phyloP scores from a whole-genome alignment of 225 moss, liverwort and hornwort species.

The Straminergon stramineum region DNA sequence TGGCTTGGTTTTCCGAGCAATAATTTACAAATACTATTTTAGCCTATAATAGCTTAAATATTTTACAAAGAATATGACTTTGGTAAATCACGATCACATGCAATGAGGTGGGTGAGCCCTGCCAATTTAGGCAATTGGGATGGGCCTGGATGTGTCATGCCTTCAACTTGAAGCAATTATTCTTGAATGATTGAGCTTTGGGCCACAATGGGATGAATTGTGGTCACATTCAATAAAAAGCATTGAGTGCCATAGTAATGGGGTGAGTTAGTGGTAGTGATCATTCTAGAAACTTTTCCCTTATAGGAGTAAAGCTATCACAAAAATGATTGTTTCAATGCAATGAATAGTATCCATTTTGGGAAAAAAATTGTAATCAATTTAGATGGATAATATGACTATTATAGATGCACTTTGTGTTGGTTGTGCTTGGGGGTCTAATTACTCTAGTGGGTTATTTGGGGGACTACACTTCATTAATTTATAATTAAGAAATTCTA shows the following conservation, averaged over 20 bases:
- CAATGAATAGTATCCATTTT: neutral
- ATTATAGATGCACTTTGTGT: neutral
- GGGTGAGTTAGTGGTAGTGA: accelerated
- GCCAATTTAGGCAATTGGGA: accelerated
- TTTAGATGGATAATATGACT: no score
- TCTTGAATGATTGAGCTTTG: neutral
- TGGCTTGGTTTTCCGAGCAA: neutral
- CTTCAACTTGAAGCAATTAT: neutral
- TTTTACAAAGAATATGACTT: neutral
- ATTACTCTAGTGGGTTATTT: accelerated
- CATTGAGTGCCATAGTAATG: neutral
- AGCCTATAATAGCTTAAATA: accelerated
- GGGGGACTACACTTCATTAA: neutral
- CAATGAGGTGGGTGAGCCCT: neutral
- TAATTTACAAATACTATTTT: neutral
- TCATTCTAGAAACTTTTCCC: neutral
- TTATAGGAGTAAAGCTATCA: neutral
- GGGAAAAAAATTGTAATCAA: neutral
- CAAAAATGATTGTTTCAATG: neutral
- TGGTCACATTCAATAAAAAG: neutral
- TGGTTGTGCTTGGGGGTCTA: accelerated
- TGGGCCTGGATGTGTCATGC: neutral
- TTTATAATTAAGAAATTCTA: neutral
- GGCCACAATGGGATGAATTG: neutral
- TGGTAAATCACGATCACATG: neutral